A percentile compares a stretch with the other conserved stretches of the same genome.
These are phyloP conservation scores for Microdochium nivale DNA, from an alignment of 2,329 filamentous ascomycete genomes.

Conservation along the genomic window DNA sequence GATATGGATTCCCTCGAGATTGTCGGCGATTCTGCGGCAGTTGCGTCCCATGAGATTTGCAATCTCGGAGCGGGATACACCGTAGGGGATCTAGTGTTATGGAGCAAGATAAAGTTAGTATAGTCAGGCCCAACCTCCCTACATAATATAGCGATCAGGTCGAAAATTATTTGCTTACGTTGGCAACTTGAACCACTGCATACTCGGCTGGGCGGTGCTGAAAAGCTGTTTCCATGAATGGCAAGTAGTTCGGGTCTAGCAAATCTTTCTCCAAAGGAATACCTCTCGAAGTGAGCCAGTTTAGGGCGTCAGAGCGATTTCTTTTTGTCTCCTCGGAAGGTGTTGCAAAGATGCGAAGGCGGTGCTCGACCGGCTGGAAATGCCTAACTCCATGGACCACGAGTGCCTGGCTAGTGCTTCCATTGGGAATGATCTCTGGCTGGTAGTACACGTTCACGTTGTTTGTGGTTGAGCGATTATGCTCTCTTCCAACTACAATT, in stretches of 20 bases:
- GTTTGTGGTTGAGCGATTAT: not conserved
- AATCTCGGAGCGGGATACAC: constrained; percentile 42
- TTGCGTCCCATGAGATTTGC: constrained; percentile 51
- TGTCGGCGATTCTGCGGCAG: constrained; percentile 44
- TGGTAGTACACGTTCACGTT: not conserved
- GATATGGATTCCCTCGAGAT: constrained; percentile 49
- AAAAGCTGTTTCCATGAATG: not conserved
- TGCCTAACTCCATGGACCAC: not conserved
- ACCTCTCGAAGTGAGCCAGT: not conserved
- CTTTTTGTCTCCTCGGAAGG: not conserved
- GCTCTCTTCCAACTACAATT: not conserved
- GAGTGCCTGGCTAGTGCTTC: not conserved
- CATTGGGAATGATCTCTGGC: not conserved
- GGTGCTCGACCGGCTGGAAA: not conserved
- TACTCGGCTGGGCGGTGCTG: not conserved
- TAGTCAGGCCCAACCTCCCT: not conserved
- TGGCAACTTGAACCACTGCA: not conserved
- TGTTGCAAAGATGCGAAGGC: not conserved
- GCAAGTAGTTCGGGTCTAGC: not conserved
- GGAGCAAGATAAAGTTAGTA: not conserved
- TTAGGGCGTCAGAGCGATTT: not conserved
- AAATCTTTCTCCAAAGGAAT: not conserved
- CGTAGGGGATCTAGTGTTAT: constrained; percentile 43
- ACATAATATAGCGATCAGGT: too few relatives aligned
- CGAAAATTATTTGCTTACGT: not conserved